A percentile compares a stretch with the other conserved stretches of the same genome.
Evolutionary conservation across 2,329 filamentous ascomycete genomes (phyloP).

Genomic region (Clonostachys chloroleuca): DNA sequence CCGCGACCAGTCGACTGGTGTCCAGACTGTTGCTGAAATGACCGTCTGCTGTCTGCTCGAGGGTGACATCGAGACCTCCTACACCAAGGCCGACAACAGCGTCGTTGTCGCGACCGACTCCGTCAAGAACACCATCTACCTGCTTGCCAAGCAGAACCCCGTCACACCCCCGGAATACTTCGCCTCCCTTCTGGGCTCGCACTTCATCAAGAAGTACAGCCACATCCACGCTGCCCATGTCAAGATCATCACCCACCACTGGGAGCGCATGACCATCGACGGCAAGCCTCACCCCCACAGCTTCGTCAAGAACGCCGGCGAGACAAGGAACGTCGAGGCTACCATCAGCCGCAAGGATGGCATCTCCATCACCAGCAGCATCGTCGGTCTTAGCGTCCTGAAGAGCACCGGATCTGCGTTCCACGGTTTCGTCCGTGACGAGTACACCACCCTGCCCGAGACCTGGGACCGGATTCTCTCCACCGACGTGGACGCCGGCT

Average conservation of each 20-base stretch:
- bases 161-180: constrained; percentile 92
- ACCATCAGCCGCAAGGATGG: constrained; percentile 63
- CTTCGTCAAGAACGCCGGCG: constrained; percentile 84
- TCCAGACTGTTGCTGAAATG: constrained; percentile 89
- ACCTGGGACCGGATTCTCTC: constrained; percentile 94
- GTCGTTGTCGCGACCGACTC: constrained; percentile 95
- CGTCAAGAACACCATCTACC: constrained; percentile 96
- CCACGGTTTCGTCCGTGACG: constrained; percentile 88
- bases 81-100: constrained; percentile 90
- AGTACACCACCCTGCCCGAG: constrained; percentile 87
- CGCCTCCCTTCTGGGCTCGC: constrained; percentile 75
- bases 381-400: constrained; percentile 79
- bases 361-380: constrained; percentile 71
- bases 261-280: constrained; percentile 84
- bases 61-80: constrained; percentile 85
- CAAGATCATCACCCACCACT: constrained; percentile 79
- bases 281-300: constrained; percentile 92
- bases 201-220: constrained; percentile 83
- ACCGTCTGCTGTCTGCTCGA: constrained; percentile 90
- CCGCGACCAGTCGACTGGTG: constrained; percentile 68
- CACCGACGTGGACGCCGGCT: constrained; percentile 83
- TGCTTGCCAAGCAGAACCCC: constrained; percentile 89
- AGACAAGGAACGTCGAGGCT: constrained; percentile 80
- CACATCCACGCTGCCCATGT: constrained; percentile 87
- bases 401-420: constrained; percentile 97